These are phyloP conservation scores for Neurospora sp. DNA, from an alignment of 495 filamentous ascomycete species.

Conservation along the genomic window DNA sequence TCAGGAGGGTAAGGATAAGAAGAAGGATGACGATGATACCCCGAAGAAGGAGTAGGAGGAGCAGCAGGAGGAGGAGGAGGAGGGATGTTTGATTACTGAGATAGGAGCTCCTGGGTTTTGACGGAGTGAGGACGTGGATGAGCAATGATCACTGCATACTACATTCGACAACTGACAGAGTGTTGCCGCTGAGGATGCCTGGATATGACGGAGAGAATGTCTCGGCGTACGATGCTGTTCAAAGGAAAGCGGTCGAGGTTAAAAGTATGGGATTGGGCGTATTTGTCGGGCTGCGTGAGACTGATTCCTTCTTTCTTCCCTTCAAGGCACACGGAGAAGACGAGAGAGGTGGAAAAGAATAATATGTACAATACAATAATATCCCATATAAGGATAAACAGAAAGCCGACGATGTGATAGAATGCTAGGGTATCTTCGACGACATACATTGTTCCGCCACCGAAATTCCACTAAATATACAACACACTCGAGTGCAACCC, in stretches of 20 bases:
- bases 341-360: not conserved
- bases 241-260: not conserved
- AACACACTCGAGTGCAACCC: not conserved
- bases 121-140: not conserved
- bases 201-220: not conserved
- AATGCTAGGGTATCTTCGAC: not conserved
- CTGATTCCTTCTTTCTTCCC: not conserved
- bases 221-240: not conserved
- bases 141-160: not conserved
- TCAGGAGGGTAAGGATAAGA: conserved; percentile 19
- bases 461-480: not conserved
- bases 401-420: not conserved
- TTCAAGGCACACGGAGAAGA: not conserved
- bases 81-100: not conserved
- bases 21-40: not conserved
- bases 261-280: not conserved
- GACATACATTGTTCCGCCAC: not conserved
- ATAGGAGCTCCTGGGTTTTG: not conserved
- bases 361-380: not conserved
- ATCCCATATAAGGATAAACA: not conserved
- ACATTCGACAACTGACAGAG: not conserved
- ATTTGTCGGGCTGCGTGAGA: not conserved
- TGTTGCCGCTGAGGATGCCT: not conserved
- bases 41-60: conserved; percentile 9
- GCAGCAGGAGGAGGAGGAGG: not conserved